A percentile compares a stretch with the other conserved stretches of the same genome.
phyloP scores from a whole-genome alignment of 768 basidiomycete species.

The Lanmaoa rubissima region DNA sequence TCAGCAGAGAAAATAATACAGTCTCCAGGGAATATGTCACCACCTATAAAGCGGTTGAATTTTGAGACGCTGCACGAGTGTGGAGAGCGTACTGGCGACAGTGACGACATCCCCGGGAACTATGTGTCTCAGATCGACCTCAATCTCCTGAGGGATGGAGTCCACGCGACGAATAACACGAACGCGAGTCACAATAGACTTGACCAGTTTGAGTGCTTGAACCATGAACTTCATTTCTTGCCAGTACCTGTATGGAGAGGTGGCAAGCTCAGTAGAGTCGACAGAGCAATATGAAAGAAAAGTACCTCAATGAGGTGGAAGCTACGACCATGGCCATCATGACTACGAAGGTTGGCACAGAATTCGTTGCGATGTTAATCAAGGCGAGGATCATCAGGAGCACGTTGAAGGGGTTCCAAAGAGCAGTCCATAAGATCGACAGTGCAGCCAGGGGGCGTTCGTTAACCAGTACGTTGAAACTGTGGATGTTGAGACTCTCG shows the following conservation, averaged over 20 bases:
- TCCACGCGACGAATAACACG: constrained; percentile 30
- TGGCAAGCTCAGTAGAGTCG: neutral
- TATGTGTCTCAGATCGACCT: constrained; percentile 30
- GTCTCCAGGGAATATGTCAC: constrained; percentile 37
- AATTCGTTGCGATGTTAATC: constrained; percentile 34
- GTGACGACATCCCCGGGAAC: constrained; percentile 35
- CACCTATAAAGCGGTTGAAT: constrained; percentile 17
- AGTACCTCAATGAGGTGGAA: constrained; percentile 33
- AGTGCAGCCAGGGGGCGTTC: constrained; percentile 33
- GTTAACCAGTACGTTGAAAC: constrained; percentile 28
- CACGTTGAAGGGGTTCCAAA: constrained; percentile 37
- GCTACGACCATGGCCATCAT: constrained; percentile 37
- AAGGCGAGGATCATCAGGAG: constrained; percentile 31
- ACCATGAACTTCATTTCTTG: constrained; percentile 36
- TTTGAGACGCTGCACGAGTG: neutral
- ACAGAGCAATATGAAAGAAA: neutral
- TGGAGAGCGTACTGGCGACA: constrained; percentile 27
- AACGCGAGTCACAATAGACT: constrained; percentile 33
- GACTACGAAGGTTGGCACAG: constrained; percentile 33
- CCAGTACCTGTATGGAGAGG: constrained; percentile 23
- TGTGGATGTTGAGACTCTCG: constrained; percentile 21
- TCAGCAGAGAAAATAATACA: constrained; percentile 34
- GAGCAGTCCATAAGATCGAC: constrained; percentile 30
- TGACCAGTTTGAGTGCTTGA: constrained; percentile 34
- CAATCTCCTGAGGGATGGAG: constrained; percentile 24